Evolutionary conservation across 2,329 filamentous ascomycete species (phyloP).

Genomic region (Thielaviopsis ethacetica): DNA sequence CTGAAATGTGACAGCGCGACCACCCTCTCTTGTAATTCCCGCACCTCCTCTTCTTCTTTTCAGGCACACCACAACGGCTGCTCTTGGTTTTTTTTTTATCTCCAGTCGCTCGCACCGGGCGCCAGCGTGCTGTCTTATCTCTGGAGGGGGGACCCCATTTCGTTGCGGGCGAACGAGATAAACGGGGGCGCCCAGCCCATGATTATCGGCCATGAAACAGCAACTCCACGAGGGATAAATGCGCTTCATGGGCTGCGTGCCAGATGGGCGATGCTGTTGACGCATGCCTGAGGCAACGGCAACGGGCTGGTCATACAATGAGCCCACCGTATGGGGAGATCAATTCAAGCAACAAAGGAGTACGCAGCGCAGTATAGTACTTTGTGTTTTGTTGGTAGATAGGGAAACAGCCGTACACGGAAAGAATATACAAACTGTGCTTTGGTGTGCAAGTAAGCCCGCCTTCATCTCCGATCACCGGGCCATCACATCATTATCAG

Average conservation of each 20-base stretch:
- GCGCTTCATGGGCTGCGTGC: not conserved
- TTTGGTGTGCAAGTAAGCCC: not conserved
- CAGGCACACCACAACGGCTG: too few relatives aligned
- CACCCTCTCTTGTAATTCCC: too few relatives aligned
- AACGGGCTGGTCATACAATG: not conserved
- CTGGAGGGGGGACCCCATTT: not conserved
- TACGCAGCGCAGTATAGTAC: not conserved
- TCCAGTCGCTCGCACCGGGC: too few relatives aligned
- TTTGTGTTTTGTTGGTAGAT: too few relatives aligned
- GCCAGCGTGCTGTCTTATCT: not conserved
- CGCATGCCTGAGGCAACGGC: not conserved
- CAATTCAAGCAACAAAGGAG: not conserved
- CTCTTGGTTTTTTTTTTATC: too few relatives aligned
- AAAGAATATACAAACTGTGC: not conserved
- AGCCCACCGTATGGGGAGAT: not conserved
- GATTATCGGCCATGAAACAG: not conserved
- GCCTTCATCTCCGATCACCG: not conserved
- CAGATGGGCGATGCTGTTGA: not conserved
- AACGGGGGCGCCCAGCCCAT: not conserved
- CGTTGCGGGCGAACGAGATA: not conserved
- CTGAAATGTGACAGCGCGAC: too few relatives aligned
- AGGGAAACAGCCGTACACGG: not conserved
- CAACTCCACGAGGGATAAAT: not conserved
- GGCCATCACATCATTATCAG: not conserved
- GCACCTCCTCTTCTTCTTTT: too few relatives aligned